Conservation (phyloP, 2,329 filamentous ascomycete species). For the Hyphodiscus sp. region DNA sequence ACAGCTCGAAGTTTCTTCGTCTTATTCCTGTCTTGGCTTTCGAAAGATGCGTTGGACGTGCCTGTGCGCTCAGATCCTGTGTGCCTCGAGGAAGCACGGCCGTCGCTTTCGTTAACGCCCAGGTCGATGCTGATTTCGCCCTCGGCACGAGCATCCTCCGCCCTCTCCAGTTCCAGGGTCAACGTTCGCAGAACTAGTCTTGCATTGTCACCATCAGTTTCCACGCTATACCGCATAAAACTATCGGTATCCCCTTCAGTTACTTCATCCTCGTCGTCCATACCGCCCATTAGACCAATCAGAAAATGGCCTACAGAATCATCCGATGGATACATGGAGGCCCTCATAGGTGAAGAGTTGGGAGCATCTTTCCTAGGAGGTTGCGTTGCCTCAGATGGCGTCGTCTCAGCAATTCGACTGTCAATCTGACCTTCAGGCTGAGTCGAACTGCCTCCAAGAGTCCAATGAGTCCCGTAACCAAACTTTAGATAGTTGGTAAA, state of each 20-base stretch:
- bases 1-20: slow-evolving; percentile 58
- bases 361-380: not conserved
- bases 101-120: slow-evolving; percentile 14
- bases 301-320: slow-evolving; percentile 48
- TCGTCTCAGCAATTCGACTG: not conserved
- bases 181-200: slow-evolving; percentile 60
- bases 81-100: slow-evolving; percentile 5
- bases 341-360: not conserved
- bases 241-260: slow-evolving; percentile 2
- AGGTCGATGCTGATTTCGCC: slow-evolving; percentile 41
- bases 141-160: slow-evolving; percentile 35
- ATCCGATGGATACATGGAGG: slow-evolving; percentile 6
- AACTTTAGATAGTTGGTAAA: slow-evolving; percentile 60
- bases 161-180: slow-evolving; percentile 54
- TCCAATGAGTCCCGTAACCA: slow-evolving; percentile 63
- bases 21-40: slow-evolving; percentile 47
- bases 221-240: not conserved
- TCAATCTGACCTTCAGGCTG: slow-evolving; percentile 5
- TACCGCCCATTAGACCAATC: slow-evolving; percentile 60
- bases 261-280: slow-evolving; percentile 40
- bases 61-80: slow-evolving; percentile 20
- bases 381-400: not conserved
- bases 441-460: slow-evolving; percentile 33
- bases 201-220: slow-evolving; percentile 34
- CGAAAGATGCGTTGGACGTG: slow-evolving; percentile 28